Evolutionary conservation across 2,329 filamentous ascomycete genomes (phyloP).

Genomic region (Macrophomina tecta): DNA sequence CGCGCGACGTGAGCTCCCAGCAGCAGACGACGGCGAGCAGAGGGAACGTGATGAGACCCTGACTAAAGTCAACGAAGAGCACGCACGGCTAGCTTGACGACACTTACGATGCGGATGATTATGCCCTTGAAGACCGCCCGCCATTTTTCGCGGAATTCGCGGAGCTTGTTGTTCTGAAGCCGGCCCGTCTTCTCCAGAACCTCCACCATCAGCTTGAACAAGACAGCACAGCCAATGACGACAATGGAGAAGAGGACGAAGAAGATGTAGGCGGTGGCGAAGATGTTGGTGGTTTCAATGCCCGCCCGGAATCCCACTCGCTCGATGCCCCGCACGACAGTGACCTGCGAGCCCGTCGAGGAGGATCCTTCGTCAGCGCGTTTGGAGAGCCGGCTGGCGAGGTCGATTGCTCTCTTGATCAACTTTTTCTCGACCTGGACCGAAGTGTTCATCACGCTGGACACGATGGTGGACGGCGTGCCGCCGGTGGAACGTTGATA

Average conservation of each 20-base stretch:
- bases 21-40: constrained; percentile 88
- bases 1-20: constrained; percentile 87
- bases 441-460: constrained; percentile 75
- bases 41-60: constrained; percentile 85
- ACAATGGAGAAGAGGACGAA: constrained; percentile 83
- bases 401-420: constrained; percentile 38
- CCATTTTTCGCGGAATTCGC: constrained; percentile 94
- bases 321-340: constrained; percentile 78
- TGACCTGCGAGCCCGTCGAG: background rate
- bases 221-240: constrained; percentile 72
- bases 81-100: background rate
- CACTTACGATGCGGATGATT: constrained; percentile 75
- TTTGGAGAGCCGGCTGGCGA: background rate
- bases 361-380: background rate
- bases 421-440: constrained; percentile 76
- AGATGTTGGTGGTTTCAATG: constrained; percentile 90
- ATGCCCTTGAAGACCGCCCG: constrained; percentile 90
- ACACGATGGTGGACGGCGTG: constrained; percentile 77
- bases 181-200: constrained; percentile 72
- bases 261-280: constrained; percentile 88
- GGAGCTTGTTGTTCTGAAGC: constrained; percentile 85
- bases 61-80: background rate
- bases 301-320: constrained; percentile 83
- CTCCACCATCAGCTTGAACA: constrained; percentile 84
- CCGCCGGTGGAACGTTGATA: constrained; percentile 93